Percentiles rank a stretch among this genome's conserved stretches.
These are phyloP conservation scores for Brassica napus DNA, from an alignment of 345 rosid genomes.

Conservation along the genomic window DNA sequence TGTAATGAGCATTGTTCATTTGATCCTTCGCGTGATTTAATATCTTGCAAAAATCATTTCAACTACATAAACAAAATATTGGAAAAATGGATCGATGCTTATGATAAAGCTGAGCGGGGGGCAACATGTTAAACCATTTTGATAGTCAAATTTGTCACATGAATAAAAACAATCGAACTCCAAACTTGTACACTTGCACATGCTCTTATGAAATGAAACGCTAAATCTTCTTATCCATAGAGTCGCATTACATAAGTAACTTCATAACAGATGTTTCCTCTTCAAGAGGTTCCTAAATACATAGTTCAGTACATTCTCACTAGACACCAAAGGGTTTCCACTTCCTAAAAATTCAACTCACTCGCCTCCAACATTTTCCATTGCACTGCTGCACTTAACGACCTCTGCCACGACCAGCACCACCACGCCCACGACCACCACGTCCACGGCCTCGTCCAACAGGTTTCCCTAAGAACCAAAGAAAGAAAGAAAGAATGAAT, in stretches of 20 bases:
- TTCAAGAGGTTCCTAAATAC: slow-evolving; percentile 32
- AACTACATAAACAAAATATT: neutral
- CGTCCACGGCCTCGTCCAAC: slow-evolving; percentile 91
- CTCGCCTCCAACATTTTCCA: slow-evolving; percentile 19
- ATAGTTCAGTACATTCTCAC: slow-evolving; percentile 25
- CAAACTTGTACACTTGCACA: neutral
- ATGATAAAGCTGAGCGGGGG: neutral
- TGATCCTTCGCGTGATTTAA: neutral
- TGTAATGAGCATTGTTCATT: neutral
- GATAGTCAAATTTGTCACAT: neutral
- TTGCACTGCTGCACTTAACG: slow-evolving; percentile 46
- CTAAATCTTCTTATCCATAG: neutral
- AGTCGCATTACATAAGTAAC: neutral
- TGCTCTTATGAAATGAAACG: neutral
- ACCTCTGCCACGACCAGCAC: slow-evolving; percentile 69
- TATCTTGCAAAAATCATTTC: neutral
- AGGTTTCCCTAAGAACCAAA: slow-evolving; percentile 58
- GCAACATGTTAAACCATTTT: neutral
- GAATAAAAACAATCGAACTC: neutral
- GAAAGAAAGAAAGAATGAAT: neutral
- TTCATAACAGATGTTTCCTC: neutral
- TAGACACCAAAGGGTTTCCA: slow-evolving; percentile 23
- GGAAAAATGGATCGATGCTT: neutral
- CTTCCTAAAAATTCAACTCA: slow-evolving; percentile 19
- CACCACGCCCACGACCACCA: slow-evolving; percentile 82